Conservation (phyloP, 768 basidiomycete genomes). For the Macrolepiota dolichaula region DNA sequence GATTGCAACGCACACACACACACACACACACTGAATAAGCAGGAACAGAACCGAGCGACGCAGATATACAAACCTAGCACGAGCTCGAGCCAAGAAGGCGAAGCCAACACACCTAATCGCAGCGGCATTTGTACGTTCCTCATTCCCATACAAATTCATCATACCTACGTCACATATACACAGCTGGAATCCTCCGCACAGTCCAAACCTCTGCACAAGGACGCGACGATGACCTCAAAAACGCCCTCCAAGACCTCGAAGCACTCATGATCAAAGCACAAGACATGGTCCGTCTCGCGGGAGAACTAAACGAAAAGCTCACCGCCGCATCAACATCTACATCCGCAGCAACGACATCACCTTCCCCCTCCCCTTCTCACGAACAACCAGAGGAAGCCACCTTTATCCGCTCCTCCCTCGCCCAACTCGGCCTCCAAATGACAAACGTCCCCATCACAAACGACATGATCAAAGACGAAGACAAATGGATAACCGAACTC, state of each 20-base stretch:
- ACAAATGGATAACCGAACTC: conserved; percentile 73
- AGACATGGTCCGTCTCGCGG: conserved; percentile 90
- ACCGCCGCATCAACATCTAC: conserved; percentile 35
- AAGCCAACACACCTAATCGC: neutral
- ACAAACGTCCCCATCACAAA: conserved; percentile 77
- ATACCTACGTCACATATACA: neutral
- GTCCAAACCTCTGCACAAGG: conserved; percentile 68
- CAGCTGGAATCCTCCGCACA: conserved; percentile 80
- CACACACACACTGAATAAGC: neutral
- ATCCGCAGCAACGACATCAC: conserved; percentile 19
- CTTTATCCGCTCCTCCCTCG: conserved; percentile 84
- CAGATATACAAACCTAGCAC: neutral
- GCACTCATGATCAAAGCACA: conserved; percentile 87
- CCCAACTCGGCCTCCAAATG: conserved; percentile 85
- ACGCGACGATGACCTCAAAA: conserved; percentile 61
- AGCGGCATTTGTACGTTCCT: conserved; percentile 15
- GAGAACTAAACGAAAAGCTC: conserved; percentile 81
- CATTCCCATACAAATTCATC: neutral
- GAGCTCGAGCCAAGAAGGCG: neutral
- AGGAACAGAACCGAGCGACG: neutral
- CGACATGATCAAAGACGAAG: conserved; percentile 85
- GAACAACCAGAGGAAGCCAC: conserved; percentile 79
- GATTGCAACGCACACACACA: no score
- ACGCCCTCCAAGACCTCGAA: conserved; percentile 85
- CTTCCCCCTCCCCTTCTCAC: conserved; percentile 24